These are phyloP conservation scores for Amorphotheca resinae DNA, from an alignment of 495 filamentous ascomycete genomes.

Conservation along the genomic window DNA sequence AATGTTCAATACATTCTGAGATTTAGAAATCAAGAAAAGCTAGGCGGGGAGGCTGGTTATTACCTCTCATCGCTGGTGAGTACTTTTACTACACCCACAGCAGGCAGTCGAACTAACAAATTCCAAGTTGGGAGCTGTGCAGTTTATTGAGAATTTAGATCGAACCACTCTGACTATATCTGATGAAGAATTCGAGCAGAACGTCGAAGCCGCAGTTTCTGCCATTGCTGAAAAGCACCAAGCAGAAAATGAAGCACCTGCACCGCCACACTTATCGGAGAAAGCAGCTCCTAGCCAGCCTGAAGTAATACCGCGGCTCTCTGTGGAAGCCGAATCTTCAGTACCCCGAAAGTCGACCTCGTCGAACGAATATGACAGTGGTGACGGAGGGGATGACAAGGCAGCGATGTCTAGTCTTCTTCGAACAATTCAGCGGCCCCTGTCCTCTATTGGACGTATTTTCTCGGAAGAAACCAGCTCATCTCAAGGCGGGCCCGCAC, in stretches of 20 bases:
- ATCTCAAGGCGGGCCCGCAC: constrained; percentile 30
- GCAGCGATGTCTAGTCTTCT: constrained; percentile 78
- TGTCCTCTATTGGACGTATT: constrained; percentile 93
- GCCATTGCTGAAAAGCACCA: constrained; percentile 84
- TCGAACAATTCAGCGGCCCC: constrained; percentile 79
- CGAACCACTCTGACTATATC: constrained; percentile 85
- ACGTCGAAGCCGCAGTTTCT: constrained; percentile 93
- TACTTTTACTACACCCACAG: constrained; percentile 11
- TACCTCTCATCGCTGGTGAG: constrained; percentile 90
- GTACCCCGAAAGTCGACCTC: constrained; percentile 30
- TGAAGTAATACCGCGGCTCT: constrained; percentile 41
- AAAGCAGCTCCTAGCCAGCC: constrained; percentile 45
- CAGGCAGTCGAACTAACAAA: constrained; percentile 3
- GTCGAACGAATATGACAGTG: constrained; percentile 30
- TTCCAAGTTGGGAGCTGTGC: constrained; percentile 75
- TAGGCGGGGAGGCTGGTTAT: constrained; percentile 92
- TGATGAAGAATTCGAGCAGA: constrained; percentile 87
- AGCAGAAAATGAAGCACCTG: constrained; percentile 24
- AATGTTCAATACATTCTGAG: constrained; percentile 97
- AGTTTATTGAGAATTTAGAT: constrained; percentile 95
- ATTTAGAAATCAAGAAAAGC: constrained; percentile 94
- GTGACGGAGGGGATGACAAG: constrained; percentile 50
- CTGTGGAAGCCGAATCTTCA: constrained; percentile 42
- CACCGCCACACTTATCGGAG: constrained; percentile 39
- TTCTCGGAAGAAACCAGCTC: constrained; percentile 65